Evolutionary conservation across 2,329 filamentous ascomycete species (phyloP), one percentile per base, ranked within the genome.

Genomic region (Colletotrichum nymphaeae): DNA sequence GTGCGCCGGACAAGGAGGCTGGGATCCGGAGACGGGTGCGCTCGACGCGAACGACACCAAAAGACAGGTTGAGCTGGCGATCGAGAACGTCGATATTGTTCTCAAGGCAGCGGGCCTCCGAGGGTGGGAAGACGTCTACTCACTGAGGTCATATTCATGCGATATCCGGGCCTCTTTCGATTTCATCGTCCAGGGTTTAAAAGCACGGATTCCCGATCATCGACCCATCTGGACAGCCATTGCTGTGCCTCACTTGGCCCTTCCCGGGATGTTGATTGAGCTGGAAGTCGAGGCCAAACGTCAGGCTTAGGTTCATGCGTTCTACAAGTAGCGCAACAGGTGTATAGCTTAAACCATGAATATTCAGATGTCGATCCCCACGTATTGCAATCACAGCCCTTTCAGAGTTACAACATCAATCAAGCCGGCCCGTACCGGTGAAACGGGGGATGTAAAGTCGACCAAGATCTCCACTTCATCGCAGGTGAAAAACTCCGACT

Each of bases 81-180:
- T 79, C 2, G 67, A 77, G 56, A 79, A 79, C 28, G 73, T 79
- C 1, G 77, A 79, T 35, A 11, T 66, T 3, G 74, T 79, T 22
- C 77, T 79, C 19, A 69, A 78, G 37, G 67, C 76, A 0, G 75
- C 69, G 2, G 78, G 78, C 5, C 72, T 79, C 0, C 72, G 75
- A 1, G 78, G 78, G 0, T 78, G 78, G 78, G 78, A 79, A 8
- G 78, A 79, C n/a, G 78, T 79, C 1, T 78, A 77, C 28, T 75
- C 74, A 16, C n/a, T 79, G 8, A 74, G 78, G 3, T 74, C 76
- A 2, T 79, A 78, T 16, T 76, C 78, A 19, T 70, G 71, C 35
- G 75, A 79, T 4, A 77, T 79, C 2, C 69, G 73, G 1, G 56
- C 70, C 5, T 77, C 76, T 1, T 69, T 60, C 28, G 52, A 60